phyloP scores from a whole-genome alignment of 2,329 filamentous ascomycete genomes.

The Sporothrix inflata region DNA sequence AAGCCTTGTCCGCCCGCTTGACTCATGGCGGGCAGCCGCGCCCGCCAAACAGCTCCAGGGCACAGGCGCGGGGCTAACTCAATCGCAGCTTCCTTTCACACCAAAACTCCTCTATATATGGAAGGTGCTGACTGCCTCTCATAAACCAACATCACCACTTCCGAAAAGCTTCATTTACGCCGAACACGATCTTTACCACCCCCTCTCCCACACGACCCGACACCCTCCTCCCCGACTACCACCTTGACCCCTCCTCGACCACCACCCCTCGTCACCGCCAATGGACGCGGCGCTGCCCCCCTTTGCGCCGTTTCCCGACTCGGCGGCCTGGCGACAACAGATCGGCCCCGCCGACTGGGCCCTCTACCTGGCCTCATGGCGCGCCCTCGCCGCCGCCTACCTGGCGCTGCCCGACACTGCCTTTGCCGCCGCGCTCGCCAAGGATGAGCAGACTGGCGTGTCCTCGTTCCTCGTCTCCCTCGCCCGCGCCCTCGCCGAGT shows the following conservation, averaged over 20 bases:
- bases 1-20: background rate
- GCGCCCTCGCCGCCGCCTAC: constrained; percentile 66
- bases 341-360: constrained; percentile 76
- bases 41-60: background rate
- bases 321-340: constrained; percentile 65
- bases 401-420: constrained; percentile 60
- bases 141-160: background rate
- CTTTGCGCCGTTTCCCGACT: constrained; percentile 74
- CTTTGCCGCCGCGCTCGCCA: constrained; percentile 55
- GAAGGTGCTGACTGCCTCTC: background rate
- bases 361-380: constrained; percentile 76
- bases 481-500: constrained; percentile 56
- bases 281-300: constrained; percentile 62
- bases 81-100: background rate
- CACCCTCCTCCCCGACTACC: background rate
- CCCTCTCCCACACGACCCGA: background rate
- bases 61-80: constrained; percentile 9
- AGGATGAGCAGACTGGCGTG: constrained; percentile 50
- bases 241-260: background rate
- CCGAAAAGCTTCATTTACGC: background rate
- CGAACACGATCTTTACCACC: background rate
- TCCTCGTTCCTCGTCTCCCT: constrained; percentile 68
- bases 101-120: background rate
- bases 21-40: background rate
- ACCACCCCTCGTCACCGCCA: background rate